Base-by-base conservation (phyloP, 306 rosid genomes). In the barrel medic (Medicago truncatula) region DNA sequence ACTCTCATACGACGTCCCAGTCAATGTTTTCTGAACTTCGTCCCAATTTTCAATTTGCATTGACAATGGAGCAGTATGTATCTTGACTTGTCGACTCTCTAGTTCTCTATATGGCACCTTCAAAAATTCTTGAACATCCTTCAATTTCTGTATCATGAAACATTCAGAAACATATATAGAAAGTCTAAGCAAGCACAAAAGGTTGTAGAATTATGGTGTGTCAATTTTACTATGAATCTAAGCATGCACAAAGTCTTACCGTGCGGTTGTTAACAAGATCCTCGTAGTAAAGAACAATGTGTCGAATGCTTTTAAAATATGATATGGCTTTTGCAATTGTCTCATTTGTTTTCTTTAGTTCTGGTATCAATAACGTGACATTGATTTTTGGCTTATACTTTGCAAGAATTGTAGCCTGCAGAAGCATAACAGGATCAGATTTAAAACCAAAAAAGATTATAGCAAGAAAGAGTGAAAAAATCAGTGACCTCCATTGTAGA, bases 41-140 rank as follows among this genome's bases (percentile, higher is more conserved):
- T 84, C 85, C 96, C 96, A 88, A 47, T 88, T 88, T 61, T 91
- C 81, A 39, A 87, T 77, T 67, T 88, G 96, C 14, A 58, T 40
- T 0, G 82, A 82, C 38, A 91, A 58, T 16, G 90, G 81, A 3
- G 86, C 86, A 5, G 82, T 84, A 71, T 91, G 93, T 65, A 85
- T 91, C 89, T 75, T 88, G 0, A 88, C 84, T 54, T 85, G 93
- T n/a, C 78, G 85, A 70, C 92, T 91, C 74, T 77, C 53, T 2
- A 88, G 79, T 43, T 85, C 86, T 73, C 76, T 85, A 57, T 77
- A 59, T 43, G 96, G 90, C 52, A 87, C 83, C 62, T 81, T 79
- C 0, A 85, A 76, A 78, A 91, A 91, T 75, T 88, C 89, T 68
- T 88, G 92, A 70, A 91, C 88, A 50, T 85, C 92, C 68, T 80